Evolutionary conservation across 441 rosid species (phyloP).

Genomic region (Adansonia rubrostipa): DNA sequence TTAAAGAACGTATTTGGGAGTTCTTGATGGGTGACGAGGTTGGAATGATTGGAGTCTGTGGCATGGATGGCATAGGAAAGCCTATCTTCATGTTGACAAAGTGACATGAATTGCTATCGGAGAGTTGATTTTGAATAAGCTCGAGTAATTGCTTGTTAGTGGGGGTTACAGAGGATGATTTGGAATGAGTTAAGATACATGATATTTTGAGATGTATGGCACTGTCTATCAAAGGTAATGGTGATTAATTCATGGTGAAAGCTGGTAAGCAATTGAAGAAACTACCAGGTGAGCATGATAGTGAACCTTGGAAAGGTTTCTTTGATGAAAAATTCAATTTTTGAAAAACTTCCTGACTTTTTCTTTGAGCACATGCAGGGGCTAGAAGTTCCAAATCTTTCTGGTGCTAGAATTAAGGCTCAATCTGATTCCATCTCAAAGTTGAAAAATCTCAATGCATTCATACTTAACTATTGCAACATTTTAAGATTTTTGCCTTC

Average conservation of each 20-base stretch:
- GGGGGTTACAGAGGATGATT: not conserved
- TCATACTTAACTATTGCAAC: not conserved
- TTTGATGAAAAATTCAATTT: not conserved
- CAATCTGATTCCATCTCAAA: too few species aligned
- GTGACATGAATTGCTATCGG: not conserved
- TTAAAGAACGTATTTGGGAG: not conserved
- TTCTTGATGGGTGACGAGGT: not conserved
- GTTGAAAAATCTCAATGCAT: not conserved
- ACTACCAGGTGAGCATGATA: not conserved
- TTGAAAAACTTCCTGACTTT: not conserved
- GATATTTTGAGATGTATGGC: not conserved
- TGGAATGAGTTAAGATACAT: not conserved
- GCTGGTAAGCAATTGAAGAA: not conserved
- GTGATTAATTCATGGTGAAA: not conserved
- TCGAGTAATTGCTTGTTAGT: not conserved
- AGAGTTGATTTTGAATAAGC: not conserved
- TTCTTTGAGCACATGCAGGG: not conserved
- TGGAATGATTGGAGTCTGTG: not conserved
- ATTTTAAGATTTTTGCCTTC: not conserved
- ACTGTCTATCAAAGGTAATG: not conserved
- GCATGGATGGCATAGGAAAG: not conserved
- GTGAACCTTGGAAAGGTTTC: not conserved
- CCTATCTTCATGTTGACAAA: not conserved
- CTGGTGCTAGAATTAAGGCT: not conserved
- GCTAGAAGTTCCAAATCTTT: not conserved